Base-by-base conservation (phyloP, 352 stramenopile species). In the Globisporangium perplexum region DNA sequence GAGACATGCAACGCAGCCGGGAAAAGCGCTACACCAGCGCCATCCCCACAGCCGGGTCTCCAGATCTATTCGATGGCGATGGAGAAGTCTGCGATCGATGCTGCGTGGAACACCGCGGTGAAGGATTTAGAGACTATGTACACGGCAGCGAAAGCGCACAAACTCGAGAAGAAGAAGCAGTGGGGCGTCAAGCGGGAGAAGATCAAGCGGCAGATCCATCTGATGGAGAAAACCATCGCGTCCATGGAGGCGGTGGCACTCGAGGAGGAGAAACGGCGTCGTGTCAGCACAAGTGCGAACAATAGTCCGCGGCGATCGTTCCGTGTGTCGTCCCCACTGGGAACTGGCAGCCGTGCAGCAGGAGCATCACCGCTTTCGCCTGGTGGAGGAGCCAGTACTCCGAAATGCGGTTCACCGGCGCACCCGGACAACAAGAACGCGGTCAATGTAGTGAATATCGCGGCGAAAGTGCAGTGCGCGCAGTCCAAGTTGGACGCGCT, bases 401-500 rank as follows among this genome's bases (percentile, higher is more conserved):
- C 31, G 15, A 51, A 35, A 35, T 23, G 30, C 5, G 31, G 20
- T 17, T 45, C 26, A n/a, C n/a, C 42, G 10, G 35, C 22, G 6
- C 33, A 53, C 28, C 53, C 53, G 30, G 31, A 52, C 7, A 66
- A 56, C 15, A 62, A 53, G 7, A 86, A 62, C 55, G 65, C 73
- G 7, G 73, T 65, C 4, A 77, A 68, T 46, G 71, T 74, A 0
- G 68, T 86, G 45, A 86, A 80, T 39, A 45, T 86, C 12, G 72
- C 75, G 5, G 62, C 55, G 12, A 84, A 83, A 50, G 66, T 87
- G 55, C 62, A 71, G n/a, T 75, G 74, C 46, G 77, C 77, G 20
- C 79, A 87, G 50, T 81, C 75, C 3, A 90, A 92, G 31, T 59
- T 88, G 11, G 82, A 92, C 52, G 67, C 75, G 3, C 64, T 92